A percentile compares a stretch with the other conserved stretches of the same genome.
phyloP scores from a whole-genome alignment of 1,284 basidiomycete species.

The Fomes fomentarius region DNA sequence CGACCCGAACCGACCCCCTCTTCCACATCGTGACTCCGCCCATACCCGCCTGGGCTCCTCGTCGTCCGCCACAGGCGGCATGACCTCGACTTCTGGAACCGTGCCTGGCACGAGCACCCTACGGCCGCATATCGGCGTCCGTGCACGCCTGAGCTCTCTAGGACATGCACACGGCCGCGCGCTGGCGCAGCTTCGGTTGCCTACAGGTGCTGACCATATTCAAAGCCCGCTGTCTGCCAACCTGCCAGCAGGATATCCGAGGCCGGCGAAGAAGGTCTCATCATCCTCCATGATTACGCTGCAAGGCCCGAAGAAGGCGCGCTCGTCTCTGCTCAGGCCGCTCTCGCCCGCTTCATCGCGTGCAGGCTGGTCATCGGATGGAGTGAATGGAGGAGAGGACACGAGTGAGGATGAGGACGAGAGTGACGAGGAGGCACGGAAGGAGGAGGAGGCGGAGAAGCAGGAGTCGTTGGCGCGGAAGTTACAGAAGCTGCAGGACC shows the following conservation, averaged over 20 bases:
- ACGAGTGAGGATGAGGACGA: slow-evolving; percentile 14
- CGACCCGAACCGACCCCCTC: slow-evolving; percentile 17
- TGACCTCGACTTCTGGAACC: slow-evolving; percentile 17
- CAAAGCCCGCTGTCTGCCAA: slow-evolving; percentile 34
- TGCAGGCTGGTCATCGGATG: slow-evolving; percentile 29
- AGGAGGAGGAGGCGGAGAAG: slow-evolving; percentile 73
- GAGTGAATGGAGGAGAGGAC: not conserved
- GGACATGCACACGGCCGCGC: slow-evolving; percentile 33
- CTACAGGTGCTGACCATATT: slow-evolving; percentile 3
- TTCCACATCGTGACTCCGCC: slow-evolving; percentile 11
- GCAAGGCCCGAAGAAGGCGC: slow-evolving; percentile 48
- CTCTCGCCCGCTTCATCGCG: slow-evolving; percentile 54
- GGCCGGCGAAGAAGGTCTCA: slow-evolving; percentile 52
- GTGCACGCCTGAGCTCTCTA: slow-evolving; percentile 70
- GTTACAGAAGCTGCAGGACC: slow-evolving; percentile 62
- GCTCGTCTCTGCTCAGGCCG: slow-evolving; percentile 40
- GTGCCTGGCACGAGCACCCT: slow-evolving; percentile 22
- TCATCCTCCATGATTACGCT: slow-evolving; percentile 73
- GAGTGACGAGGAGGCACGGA: slow-evolving; percentile 52
- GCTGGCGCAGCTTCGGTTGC: slow-evolving; percentile 10
- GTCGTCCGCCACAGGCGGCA: slow-evolving; percentile 5
- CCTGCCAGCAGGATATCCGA: slow-evolving; percentile 34
- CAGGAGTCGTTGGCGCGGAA: slow-evolving; percentile 67
- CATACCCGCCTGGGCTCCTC: slow-evolving; percentile 13
- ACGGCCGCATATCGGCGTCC: slow-evolving; percentile 54